Percentiles rank a stretch among this genome's conserved stretches.
Evolutionary conservation across 495 filamentous ascomycete genomes (phyloP).

Genomic region (Articulospora tetracladia): DNA sequence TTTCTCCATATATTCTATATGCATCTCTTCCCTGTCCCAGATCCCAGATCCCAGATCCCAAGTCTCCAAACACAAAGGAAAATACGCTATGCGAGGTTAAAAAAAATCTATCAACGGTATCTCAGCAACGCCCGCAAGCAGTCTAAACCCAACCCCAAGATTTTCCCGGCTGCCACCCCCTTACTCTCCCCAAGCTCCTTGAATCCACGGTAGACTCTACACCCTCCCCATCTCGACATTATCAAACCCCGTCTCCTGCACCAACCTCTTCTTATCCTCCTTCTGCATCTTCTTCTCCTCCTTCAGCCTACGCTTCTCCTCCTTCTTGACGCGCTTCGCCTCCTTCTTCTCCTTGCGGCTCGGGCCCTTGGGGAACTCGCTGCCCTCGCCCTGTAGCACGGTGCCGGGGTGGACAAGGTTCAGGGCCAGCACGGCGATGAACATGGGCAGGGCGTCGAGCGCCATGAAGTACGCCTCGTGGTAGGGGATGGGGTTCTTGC

Average conservation of each 20-base stretch:
- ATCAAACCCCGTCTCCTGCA: not conserved
- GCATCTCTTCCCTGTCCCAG: too few relatives aligned
- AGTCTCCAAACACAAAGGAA: too few relatives aligned
- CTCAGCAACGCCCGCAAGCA: too few relatives aligned
- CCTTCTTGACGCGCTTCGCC: conserved; percentile 16
- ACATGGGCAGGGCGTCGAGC: conserved; percentile 50
- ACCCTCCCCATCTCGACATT: not conserved
- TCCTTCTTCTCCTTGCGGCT: conserved; percentile 21
- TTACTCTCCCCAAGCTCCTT: too few relatives aligned
- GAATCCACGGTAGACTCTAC: not conserved
- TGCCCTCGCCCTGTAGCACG: conserved; percentile 37
- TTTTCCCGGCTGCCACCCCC: too few relatives aligned
- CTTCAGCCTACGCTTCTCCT: conserved; percentile 13
- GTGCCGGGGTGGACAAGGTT: conserved; percentile 50
- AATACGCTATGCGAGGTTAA: too few relatives aligned
- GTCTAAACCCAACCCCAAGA: too few relatives aligned
- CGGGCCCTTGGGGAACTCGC: conserved; percentile 27
- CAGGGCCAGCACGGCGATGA: conserved; percentile 41
- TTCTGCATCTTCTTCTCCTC: conserved; percentile 9
- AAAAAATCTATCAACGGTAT: too few relatives aligned
- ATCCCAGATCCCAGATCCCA: too few relatives aligned
- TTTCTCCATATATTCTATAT: too few relatives aligned
- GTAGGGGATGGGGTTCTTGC: conserved; percentile 39
- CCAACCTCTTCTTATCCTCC: conserved; percentile 2
- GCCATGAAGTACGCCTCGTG: conserved; percentile 48